Conservation (phyloP, 768 basidiomycete genomes). For the Panaeolus cyanescens region DNA sequence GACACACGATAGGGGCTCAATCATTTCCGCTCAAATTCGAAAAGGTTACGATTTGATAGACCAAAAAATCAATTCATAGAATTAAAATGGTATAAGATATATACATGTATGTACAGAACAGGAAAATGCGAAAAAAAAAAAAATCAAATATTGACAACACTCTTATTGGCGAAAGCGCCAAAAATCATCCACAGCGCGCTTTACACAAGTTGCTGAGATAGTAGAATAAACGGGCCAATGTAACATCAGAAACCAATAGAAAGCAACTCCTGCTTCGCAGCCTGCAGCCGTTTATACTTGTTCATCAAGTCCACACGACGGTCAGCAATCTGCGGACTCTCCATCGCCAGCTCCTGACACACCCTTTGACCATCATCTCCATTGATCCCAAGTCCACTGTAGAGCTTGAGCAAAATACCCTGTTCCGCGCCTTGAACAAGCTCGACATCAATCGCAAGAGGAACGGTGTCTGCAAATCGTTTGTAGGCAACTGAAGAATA, state of each 20-base stretch:
- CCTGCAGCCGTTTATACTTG: conserved; percentile 50
- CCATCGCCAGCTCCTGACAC: conserved; percentile 54
- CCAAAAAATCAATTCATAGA: no score
- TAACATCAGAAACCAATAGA: conserved; percentile 10
- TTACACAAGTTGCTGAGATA: no score
- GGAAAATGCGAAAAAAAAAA: no score
- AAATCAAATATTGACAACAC: no score
- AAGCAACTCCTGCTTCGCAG: conserved; percentile 45
- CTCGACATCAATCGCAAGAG: conserved; percentile 56
- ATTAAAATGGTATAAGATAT: no score
- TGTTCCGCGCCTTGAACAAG: conserved; percentile 54
- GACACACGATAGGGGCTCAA: no score
- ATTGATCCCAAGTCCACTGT: conserved; percentile 52
- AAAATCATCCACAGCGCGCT: no score
- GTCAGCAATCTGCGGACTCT: conserved; percentile 44
- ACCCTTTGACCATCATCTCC: conserved; percentile 44
- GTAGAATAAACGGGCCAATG: not conserved
- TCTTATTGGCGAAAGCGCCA: no score
- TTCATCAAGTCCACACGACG: conserved; percentile 49
- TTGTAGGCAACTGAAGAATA: conserved; percentile 55
- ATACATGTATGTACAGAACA: no score
- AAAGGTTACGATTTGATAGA: no score
- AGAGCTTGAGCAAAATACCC: conserved; percentile 46
- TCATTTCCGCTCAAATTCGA: no score
- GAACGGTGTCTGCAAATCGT: conserved; percentile 58